Evolutionary conservation across 352 stramenopile genomes (phyloP).

Genomic region (Phytophthora palmivora): DNA sequence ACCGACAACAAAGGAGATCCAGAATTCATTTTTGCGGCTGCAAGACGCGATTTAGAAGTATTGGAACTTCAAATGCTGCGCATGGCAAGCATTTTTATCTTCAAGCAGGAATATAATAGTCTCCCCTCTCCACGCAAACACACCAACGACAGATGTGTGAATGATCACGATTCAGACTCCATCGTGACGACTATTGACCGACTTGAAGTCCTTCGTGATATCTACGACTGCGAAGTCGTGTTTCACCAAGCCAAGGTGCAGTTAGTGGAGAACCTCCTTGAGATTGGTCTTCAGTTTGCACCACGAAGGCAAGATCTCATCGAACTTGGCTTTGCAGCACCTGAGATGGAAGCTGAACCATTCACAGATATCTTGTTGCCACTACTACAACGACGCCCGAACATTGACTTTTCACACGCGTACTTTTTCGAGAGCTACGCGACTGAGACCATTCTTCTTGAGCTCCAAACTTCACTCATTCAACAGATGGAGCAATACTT

Average conservation of each 20-base stretch:
- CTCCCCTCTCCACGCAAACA: conserved; percentile 25
- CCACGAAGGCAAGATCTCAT: conserved; percentile 16
- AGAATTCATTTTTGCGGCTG: conserved; percentile 53
- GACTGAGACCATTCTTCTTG: conserved; percentile 50
- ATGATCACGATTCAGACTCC: neutral
- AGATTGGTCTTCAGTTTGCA: conserved; percentile 27
- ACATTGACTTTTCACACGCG: conserved; percentile 55
- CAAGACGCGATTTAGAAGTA: conserved; percentile 43
- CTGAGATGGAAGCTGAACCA: conserved; percentile 2
- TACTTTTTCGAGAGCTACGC: conserved; percentile 75
- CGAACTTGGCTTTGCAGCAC: conserved; percentile 8
- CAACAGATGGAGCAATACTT: conserved; percentile 44
- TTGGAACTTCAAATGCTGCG: conserved; percentile 57
- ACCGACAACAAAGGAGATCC: conserved; percentile 1
- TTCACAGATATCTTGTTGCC: conserved; percentile 23
- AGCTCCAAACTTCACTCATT: conserved; percentile 51
- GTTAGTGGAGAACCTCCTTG: conserved; percentile 39
- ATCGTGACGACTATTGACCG: conserved; percentile 50
- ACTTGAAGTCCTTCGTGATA: conserved; percentile 58
- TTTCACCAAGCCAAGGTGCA: conserved; percentile 56
- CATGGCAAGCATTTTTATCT: conserved; percentile 54
- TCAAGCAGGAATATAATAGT: conserved; percentile 51
- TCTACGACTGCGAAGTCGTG: conserved; percentile 58
- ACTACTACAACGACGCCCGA: conserved; percentile 38
- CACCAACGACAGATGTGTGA: neutral